phyloP scores from a whole-genome alignment of 192 early-diverging fungal species.

The Gorgonomyces haynaldii region DNA sequence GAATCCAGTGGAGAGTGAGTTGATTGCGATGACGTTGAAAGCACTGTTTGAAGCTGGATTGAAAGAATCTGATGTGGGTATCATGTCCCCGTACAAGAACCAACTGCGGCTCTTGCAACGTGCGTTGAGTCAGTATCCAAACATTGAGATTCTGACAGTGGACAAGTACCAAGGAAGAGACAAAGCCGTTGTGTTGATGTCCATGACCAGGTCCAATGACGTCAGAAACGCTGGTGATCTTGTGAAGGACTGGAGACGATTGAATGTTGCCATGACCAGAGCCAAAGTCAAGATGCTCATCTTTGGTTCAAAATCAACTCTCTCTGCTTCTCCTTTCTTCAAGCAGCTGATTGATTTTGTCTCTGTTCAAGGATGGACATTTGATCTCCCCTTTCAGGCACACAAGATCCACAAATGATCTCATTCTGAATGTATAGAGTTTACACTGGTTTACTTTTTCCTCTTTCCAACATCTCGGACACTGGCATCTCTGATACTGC shows the following conservation, averaged over 20 bases:
- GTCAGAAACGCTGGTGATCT: conserved; percentile 66
- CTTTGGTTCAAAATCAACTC: conserved; percentile 67
- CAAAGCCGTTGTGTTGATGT: conserved; percentile 81
- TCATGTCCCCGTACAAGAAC: conserved; percentile 75
- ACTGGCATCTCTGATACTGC: no score
- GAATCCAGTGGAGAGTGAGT: conserved; percentile 29
- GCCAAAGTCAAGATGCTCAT: conserved; percentile 81
- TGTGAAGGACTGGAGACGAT: conserved; percentile 76
- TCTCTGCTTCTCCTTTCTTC: background rate
- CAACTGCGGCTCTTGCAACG: conserved; percentile 34
- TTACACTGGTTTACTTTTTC: no score
- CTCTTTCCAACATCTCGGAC: no score
- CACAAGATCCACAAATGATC: background rate
- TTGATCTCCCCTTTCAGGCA: background rate
- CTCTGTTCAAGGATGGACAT: background rate
- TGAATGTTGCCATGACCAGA: conserved; percentile 91
- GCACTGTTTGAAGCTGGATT: conserved; percentile 56
- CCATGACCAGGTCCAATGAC: conserved; percentile 73
- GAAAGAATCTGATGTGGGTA: conserved; percentile 49
- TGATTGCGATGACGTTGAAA: conserved; percentile 29
- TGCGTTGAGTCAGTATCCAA: conserved; percentile 16
- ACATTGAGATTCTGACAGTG: conserved; percentile 72
- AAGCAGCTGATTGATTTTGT: conserved; percentile 2
- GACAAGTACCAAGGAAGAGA: conserved; percentile 93
- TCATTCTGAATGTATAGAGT: no score